Base-by-base conservation (phyloP, 2,329 filamentous ascomycete species). In the Nothophaeocryptopus gaeumannii region DNA sequence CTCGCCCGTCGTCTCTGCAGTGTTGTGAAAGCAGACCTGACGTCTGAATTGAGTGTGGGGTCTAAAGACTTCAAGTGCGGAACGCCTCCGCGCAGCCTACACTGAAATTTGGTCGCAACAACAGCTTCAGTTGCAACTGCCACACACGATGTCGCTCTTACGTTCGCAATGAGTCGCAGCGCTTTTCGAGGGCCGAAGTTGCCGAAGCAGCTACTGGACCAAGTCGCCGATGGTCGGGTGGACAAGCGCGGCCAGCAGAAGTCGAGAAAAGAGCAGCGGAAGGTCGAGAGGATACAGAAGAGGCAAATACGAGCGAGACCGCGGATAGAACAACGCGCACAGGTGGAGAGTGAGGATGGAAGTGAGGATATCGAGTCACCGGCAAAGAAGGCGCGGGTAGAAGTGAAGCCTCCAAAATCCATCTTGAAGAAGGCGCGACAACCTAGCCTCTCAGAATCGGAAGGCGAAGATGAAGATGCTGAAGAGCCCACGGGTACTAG, bases 241-340 rank as follows among this genome's bases (percentile, higher is more conserved):
- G 55, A 36, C 40, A 61, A 58, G 38, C 44, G 50, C 44, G 50
- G 53, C 12, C 39, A 55, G 45, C 30, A 58, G 58, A 20, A 51
- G 45, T 8, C 59, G 8, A 59, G 68, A 13, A 70, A 70, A 50
- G 63, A 67, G 46, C 78, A 80, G 51, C 79, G 87, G 48, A 88
- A 84, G 64, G 78, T 78, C 12, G 81, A 86, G 59, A 78, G 86
- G 47, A 71, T 74, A 15, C 74, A 81, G 59, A 86, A 83, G 67
- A 86, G 81, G 66, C 20, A 26, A 7, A 26, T 26, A 3, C 20
- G 20, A 26, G 20, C 20, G 20, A 26, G 20, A 26, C 20, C 20
- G 20, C 20, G 20, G 20, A 26, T 26, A 26, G 20, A 26, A 7
- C 3, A 26, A 7, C 3, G 20, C 3, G 20, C 20, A 7, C 20